Evolutionary conservation across 805 yeast species (phyloP).

Genomic region (Saccharomycopsis babjevae): DNA sequence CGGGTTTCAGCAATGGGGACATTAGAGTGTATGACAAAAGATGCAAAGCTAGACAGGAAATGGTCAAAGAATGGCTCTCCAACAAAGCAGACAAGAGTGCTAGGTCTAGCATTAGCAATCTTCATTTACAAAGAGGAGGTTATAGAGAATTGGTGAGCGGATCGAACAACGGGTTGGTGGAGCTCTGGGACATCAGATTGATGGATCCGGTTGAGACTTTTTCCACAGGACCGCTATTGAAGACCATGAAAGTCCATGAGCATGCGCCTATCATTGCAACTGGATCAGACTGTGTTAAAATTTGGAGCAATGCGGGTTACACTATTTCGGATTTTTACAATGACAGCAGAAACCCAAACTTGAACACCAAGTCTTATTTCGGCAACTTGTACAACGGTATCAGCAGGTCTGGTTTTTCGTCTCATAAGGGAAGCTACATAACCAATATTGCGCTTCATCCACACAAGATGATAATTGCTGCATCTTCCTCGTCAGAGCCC

Average conservation of each 20-base stretch:
- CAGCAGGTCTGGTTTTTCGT: slow-evolving; percentile 25
- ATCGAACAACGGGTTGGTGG: slow-evolving; percentile 68
- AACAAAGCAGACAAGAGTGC: slow-evolving; percentile 22
- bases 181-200: slow-evolving; percentile 82
- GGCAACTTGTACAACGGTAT: slow-evolving; percentile 25
- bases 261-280: slow-evolving; percentile 93
- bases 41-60: slow-evolving; percentile 70
- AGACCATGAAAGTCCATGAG: slow-evolving; percentile 79
- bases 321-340: slow-evolving; percentile 50
- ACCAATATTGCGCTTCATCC: slow-evolving; percentile 77
- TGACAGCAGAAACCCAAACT: slow-evolving; percentile 15
- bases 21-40: slow-evolving; percentile 87
- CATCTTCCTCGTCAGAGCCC: slow-evolving; percentile 70
- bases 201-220: slow-evolving; percentile 62
- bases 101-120: slow-evolving; percentile 54
- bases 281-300: slow-evolving; percentile 66
- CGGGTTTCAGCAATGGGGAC: slow-evolving; percentile 76
- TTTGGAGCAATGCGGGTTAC: slow-evolving; percentile 84
- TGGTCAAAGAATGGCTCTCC: slow-evolving; percentile 76
- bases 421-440: slow-evolving; percentile 32
- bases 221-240: slow-evolving; percentile 43
- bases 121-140: slow-evolving; percentile 97
- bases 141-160: slow-evolving; percentile 83
- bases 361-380: slow-evolving; percentile 11
- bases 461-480: slow-evolving; percentile 79